Percentiles rank a stretch among this genome's conserved stretches.
phyloP scores from a whole-genome alignment of 2,329 filamentous ascomycete species.

The Aspergillus quadricinctus region DNA sequence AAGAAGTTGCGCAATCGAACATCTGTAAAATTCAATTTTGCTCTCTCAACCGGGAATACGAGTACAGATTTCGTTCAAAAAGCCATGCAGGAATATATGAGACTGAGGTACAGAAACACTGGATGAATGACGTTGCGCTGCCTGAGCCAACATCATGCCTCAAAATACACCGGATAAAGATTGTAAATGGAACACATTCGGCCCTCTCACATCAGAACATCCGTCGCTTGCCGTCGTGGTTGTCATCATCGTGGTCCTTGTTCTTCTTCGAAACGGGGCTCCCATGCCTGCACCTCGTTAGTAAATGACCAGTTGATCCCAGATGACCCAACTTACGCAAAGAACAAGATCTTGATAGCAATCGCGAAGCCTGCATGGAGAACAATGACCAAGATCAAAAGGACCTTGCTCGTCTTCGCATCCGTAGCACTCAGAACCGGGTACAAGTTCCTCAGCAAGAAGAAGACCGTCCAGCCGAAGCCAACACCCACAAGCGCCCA shows the following conservation, averaged over 20 bases:
- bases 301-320: conserved; percentile 9
- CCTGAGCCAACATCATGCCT: conserved; percentile 17
- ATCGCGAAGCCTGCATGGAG: conserved; percentile 87
- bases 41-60: conserved; percentile 8
- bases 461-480: conserved; percentile 75
- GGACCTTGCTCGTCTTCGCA: conserved; percentile 80
- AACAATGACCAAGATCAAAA: conserved; percentile 77
- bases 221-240: conserved; percentile 27
- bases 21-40: conserved; percentile 33
- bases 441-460: conserved; percentile 80
- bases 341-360: conserved; percentile 95
- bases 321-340: conserved; percentile 55
- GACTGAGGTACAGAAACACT: neutral
- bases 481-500: conserved; percentile 89
- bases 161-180: neutral
- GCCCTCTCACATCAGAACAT: conserved; percentile 23
- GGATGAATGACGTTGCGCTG: conserved; percentile 7
- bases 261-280: conserved; percentile 54
- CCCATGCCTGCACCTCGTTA: conserved; percentile 47
- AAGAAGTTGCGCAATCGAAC: conserved; percentile 32
- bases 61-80: conserved; percentile 5
- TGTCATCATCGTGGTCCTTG: conserved; percentile 28
- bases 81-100: neutral
- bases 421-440: conserved; percentile 92
- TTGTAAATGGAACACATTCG: neutral